Evolutionary conservation across 352 stramenopile genomes (phyloP), one percentile per base, ranked within the genome.

Genomic region (Peronospora belbahrii): DNA sequence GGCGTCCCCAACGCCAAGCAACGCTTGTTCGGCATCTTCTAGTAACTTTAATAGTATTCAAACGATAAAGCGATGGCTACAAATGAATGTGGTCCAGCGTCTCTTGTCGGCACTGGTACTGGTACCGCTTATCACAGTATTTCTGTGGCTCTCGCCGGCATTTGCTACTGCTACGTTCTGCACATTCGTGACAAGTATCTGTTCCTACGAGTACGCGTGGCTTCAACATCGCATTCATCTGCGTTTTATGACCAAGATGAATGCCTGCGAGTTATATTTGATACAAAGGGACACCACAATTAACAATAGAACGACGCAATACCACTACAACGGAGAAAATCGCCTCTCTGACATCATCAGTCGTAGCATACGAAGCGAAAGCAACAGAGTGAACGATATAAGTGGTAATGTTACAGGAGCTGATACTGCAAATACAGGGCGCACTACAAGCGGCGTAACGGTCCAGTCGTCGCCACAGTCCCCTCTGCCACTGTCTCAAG

Each of bases 131-230:
- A 80, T 88, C 40, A 85, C 72, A 3, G 28, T 67, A 7, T 84
- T 86, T 42, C 56, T 88, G 31, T 83, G 70, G 73, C 55, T 71
- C 23, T 85, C 73, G 17, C 73, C 73, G 9, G 69, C 69, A 22
- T 77, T 81, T 43, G 67, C 70, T 25, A 85, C 73, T 18, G 69
- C 70, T 32, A 85, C 68, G n/a, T 66, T 83, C 52, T 85, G 73
- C 36, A 69, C 70, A 2, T 83, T 79, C 33, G 62, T 85, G 10
- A 77, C 57, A 20, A 78, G 61, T 17, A 64, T 83, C 35, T 85
- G 74, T 59, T 70, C 71, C 8, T 88, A 79, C 50, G 76, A 88
- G 56, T 88, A 82, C 20, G 64, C 71, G 19, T 86, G 76, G 76
- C 59, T 88, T 27, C 60, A 70, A n/a, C 66, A 85, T 39, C 71